A percentile compares a stretch with the other conserved stretches of the same genome.
Evolutionary conservation across 179 eudicot species (phyloP).

Genomic region (Patellifolia procumbens): DNA sequence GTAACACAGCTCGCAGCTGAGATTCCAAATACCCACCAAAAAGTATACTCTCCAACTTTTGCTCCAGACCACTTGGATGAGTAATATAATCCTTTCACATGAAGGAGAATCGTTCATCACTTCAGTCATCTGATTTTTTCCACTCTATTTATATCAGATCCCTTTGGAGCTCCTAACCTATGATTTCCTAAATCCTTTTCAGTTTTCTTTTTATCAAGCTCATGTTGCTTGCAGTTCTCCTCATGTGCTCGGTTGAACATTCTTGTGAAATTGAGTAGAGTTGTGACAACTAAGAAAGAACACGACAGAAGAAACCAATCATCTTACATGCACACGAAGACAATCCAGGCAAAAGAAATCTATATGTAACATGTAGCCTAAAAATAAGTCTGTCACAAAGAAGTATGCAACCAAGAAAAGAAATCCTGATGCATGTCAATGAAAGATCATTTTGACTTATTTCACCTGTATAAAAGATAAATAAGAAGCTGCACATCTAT

Average conservation of each 20-base stretch:
- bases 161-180: conserved; percentile 19
- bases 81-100: background rate
- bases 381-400: background rate
- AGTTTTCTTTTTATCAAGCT: conserved; percentile 66
- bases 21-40: background rate
- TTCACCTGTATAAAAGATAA: background rate
- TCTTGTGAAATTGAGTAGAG: conserved; percentile 60
- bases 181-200: conserved; percentile 55
- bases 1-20: background rate
- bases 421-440: background rate
- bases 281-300: conserved; percentile 57
- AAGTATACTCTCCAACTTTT: background rate
- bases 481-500: background rate
- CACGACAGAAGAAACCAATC: conserved; percentile 7
- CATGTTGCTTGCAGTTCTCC: conserved; percentile 72
- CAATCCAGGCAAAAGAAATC: background rate
- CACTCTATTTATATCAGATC: conserved; percentile 19
- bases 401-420: background rate
- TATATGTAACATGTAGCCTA: background rate
- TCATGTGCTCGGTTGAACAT: conserved; percentile 72
- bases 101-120: background rate
- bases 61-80: background rate
- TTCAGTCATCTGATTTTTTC: conserved; percentile 24
- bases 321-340: background rate
- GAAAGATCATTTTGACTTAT: background rate